These are phyloP conservation scores for Candida pseudofarinosa DNA, from an alignment of 805 yeast species.

Conservation along the genomic window DNA sequence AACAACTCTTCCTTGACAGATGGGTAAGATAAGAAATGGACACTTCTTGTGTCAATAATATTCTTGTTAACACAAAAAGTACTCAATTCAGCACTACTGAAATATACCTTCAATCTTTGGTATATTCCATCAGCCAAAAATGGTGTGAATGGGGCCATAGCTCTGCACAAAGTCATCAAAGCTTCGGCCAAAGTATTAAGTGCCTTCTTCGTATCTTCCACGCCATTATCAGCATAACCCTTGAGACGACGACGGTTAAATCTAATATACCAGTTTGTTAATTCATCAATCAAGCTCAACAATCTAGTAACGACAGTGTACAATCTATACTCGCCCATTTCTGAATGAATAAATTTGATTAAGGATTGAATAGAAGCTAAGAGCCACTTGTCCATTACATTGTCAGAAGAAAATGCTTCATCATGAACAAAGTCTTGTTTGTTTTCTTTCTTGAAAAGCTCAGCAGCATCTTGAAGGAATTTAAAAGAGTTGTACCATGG, in stretches of 20 bases:
- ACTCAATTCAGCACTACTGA: constrained; percentile 55
- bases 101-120: constrained; percentile 62
- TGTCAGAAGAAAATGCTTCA: constrained; percentile 58
- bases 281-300: constrained; percentile 81
- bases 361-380: constrained; percentile 94
- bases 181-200: constrained; percentile 91
- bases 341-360: constrained; percentile 78
- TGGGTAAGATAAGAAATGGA: constrained; percentile 93
- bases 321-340: constrained; percentile 85
- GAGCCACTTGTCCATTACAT: constrained; percentile 98
- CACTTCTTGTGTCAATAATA: constrained; percentile 68
- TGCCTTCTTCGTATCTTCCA: constrained; percentile 79
- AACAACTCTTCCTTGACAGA: constrained; percentile 72
- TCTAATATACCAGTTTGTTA: constrained; percentile 98
- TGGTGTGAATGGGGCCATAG: constrained; percentile 99
- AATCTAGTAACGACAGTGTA: constrained; percentile 95
- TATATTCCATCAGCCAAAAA: constrained; percentile 89
- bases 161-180: constrained; percentile 79
- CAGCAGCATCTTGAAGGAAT: constrained; percentile 92
- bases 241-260: constrained; percentile 96
- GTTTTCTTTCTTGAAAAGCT: constrained; percentile 72
- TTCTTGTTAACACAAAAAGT: constrained; percentile 34
- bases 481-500: constrained; percentile 99
- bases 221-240: constrained; percentile 75
- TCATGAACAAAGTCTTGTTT: constrained; percentile 71